Conservation (phyloP, 202 grass and related monocot genomes). For the Schoenoplectus triqueter region DNA sequence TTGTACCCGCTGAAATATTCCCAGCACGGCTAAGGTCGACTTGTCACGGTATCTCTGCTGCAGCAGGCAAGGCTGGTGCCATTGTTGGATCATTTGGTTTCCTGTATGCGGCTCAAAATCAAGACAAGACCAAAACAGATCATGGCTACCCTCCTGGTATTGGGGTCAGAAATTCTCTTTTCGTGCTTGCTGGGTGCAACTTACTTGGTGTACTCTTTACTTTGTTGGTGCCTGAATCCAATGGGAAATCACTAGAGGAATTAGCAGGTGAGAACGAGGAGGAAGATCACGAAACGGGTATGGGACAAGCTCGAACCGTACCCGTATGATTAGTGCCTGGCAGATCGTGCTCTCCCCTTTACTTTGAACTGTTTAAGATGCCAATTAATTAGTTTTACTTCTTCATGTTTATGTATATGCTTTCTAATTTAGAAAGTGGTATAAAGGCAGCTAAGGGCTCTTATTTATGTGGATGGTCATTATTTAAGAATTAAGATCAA, state of each 20-base stretch:
- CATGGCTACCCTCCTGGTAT: conserved; percentile 59
- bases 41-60: conserved; percentile 62
- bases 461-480: not conserved
- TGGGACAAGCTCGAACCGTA: conserved; percentile 38
- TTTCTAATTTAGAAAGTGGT: not conserved
- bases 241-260: conserved; percentile 60
- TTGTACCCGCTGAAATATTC: conserved; percentile 63
- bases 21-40: conserved; percentile 55
- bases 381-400: conserved; percentile 4
- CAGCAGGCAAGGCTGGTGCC: conserved; percentile 61
- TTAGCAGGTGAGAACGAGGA: conserved; percentile 56
- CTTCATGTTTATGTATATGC: not conserved
- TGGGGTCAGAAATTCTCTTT: conserved; percentile 54
- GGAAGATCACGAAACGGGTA: not conserved
- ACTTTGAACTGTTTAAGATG: conserved; percentile 19
- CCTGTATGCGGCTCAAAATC: conserved; percentile 60
- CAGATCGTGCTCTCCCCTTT: not conserved
- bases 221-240: conserved; percentile 57
- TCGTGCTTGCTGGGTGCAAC: conserved; percentile 50
- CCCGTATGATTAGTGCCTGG: conserved; percentile 35
- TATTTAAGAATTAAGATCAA: not conserved
- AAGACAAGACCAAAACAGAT: conserved; percentile 40
- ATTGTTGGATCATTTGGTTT: conserved; percentile 64
- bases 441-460: not conserved
- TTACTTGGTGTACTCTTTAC: conserved; percentile 47